Conservation (phyloP, 2,329 filamentous ascomycete genomes). For the Exophiala bonariae region DNA sequence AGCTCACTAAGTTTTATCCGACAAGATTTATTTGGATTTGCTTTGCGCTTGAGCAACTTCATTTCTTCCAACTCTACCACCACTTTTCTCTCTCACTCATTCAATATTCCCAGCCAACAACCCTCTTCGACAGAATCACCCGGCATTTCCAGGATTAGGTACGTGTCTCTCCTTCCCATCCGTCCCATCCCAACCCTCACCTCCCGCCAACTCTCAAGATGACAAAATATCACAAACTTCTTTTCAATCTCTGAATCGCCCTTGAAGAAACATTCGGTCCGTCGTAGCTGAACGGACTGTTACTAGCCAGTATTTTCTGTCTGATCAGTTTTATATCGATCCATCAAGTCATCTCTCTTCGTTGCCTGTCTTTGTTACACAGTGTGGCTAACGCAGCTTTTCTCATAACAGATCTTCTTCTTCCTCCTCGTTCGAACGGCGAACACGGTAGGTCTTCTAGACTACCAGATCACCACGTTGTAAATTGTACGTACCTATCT, state of each 20-base stretch:
- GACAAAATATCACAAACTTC: conserved; percentile 56
- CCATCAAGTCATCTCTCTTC: no score
- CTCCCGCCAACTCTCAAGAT: conserved; percentile 47
- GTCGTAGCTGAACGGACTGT: conserved; percentile 64
- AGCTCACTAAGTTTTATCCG: no score
- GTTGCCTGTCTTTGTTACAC: no score
- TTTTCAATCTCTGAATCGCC: conserved; percentile 69
- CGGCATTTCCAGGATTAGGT: no score
- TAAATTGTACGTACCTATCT: conserved; percentile 10
- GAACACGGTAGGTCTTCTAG: background rate
- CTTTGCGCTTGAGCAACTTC: no score
- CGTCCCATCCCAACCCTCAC: background rate
- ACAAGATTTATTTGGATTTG: no score
- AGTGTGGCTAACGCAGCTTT: background rate
- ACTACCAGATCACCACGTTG: background rate
- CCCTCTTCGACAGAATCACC: no score
- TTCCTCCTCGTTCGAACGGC: background rate
- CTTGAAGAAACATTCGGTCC: conserved; percentile 64
- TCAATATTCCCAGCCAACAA: no score
- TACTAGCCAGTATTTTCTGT: conserved; percentile 72
- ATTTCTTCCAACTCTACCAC: no score
- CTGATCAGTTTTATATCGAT: conserved; percentile 50
- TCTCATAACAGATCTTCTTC: conserved; percentile 2
- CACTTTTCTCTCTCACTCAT: no score
- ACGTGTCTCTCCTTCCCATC: no score